Conservation (phyloP, 805 yeast species). For the Wickerhamomyces kurtzmanii region DNA sequence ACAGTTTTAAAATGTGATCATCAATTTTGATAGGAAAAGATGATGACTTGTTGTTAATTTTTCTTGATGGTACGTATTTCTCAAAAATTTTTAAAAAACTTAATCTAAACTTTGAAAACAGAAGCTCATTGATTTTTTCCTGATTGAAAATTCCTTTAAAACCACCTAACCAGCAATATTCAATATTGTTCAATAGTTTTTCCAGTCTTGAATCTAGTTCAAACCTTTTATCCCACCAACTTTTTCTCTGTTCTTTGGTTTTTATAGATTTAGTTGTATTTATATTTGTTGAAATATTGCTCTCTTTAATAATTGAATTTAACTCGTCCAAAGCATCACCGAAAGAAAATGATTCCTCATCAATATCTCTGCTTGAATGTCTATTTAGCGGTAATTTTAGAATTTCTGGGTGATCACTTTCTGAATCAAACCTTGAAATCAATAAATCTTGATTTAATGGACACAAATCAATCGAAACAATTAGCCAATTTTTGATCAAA, state of each 20-base stretch:
- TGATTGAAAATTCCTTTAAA: slow-evolving; percentile 53
- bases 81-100: slow-evolving; percentile 29
- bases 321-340: slow-evolving; percentile 36
- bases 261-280: slow-evolving; percentile 41
- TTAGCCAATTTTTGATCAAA: slow-evolving; percentile 33
- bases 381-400: slow-evolving; percentile 54
- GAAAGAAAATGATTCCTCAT: slow-evolving; percentile 31
- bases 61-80: slow-evolving; percentile 41
- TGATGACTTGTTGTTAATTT: slow-evolving; percentile 20
- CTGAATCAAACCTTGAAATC: slow-evolving; percentile 32
- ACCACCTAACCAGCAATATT: slow-evolving; percentile 69
- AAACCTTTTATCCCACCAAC: slow-evolving; percentile 75
- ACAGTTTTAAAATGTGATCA: slow-evolving; percentile 30
- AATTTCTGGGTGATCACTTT: slow-evolving; percentile 28
- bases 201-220: slow-evolving; percentile 47
- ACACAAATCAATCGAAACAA: slow-evolving; percentile 54
- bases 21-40: slow-evolving; percentile 21
- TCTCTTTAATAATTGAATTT: slow-evolving; percentile 41
- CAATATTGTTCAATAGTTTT: slow-evolving; percentile 45
- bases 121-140: slow-evolving; percentile 14
- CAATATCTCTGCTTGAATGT: slow-evolving; percentile 32
- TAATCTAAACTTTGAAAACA: slow-evolving; percentile 22
- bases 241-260: slow-evolving; percentile 47
- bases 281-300: slow-evolving; percentile 49
- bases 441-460: slow-evolving; percentile 47